A percentile compares a stretch with the other conserved stretches of the same genome.
Evolutionary conservation across 2,329 filamentous ascomycete species (phyloP).

Genomic region (Neocucurbitaria cava): DNA sequence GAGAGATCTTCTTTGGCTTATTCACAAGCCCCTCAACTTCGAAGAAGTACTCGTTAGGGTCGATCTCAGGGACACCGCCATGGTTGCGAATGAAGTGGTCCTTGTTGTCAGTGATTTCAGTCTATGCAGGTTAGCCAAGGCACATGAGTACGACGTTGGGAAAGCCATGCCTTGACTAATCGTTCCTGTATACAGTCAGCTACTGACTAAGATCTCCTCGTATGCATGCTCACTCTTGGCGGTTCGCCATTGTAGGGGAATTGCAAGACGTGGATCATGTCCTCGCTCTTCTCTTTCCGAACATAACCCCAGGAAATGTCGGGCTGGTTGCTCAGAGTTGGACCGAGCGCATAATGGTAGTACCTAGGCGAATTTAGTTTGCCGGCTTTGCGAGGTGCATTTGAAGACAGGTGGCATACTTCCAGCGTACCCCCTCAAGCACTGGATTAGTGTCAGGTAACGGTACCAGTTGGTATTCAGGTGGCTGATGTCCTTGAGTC

Average conservation of each 20-base stretch:
- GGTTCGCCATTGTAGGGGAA: conserved; percentile 59
- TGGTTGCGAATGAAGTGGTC: conserved; percentile 76
- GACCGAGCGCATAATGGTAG: conserved; percentile 54
- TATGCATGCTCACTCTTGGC: conserved; percentile 34
- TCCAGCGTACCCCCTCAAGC: conserved; percentile 56
- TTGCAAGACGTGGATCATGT: conserved; percentile 57
- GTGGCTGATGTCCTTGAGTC: conserved; percentile 34
- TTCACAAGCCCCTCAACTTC: conserved; percentile 68
- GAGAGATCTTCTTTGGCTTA: conserved; percentile 62
- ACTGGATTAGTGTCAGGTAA: conserved; percentile 54
- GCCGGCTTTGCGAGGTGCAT: not conserved
- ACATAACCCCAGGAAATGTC: conserved; percentile 62
- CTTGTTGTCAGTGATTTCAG: conserved; percentile 66
- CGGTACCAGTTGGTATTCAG: conserved; percentile 53
- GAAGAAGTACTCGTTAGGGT: conserved; percentile 62
- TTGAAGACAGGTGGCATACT: conserved; percentile 23
- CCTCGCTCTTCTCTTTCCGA: conserved; percentile 52
- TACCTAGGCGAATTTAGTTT: conserved; percentile 21
- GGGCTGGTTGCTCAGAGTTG: conserved; percentile 53
- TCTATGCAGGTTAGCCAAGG: conserved; percentile 31
- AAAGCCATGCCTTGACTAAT: conserved; percentile 54
- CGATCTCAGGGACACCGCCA: conserved; percentile 72
- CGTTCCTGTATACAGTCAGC: conserved; percentile 48
- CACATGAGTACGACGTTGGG: not conserved
- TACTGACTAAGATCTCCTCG: not conserved